Base-by-base conservation (phyloP, 1,284 basidiomycete genomes). In the Mycena citricolor region DNA sequence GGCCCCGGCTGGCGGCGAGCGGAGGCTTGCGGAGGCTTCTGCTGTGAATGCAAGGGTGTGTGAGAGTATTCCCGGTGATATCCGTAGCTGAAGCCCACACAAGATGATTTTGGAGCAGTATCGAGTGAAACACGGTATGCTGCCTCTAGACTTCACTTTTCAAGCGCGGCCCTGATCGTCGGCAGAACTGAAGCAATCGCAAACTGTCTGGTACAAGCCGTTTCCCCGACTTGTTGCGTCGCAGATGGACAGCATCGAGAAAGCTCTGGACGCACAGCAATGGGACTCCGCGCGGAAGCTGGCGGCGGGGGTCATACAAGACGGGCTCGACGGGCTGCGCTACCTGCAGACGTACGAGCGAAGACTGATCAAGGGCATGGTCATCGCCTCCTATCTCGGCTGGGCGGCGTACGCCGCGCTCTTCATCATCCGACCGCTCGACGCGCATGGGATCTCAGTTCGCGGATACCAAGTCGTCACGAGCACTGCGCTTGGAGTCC, bases 261-360 rank as follows among this genome's bases (percentile, higher is more conserved):
- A 57, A 20, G 63, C 73, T 29, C 71, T 90, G 23, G 45, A 55
- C 4, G 44, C 59, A 2, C 61, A 67, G 13, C 54, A 71, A 4
- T 86, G 77, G 69, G 54, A 61, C n/a, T 60, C 69, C 10, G 81
- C 80, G 0, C 75, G 85, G 12, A 52, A 58, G 14, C 59, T 65
- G 21, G 78, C 84, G 5, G 62, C 70, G 2, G 62, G 73, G 17
- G 68, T 92, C 11, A 84, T 90, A 41, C 57, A 71, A 23, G 57
- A 68, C 12, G 72, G 77, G 3, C 67, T 94, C 3, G 66, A 73
- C 35, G 91, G 90, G 0, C 67, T 92, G 16, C 77, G 79, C 32
- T 94, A 94, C 61, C 73, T 94, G 5, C 87, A 94, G 62, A 92
- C 88, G 62, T 90, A 93, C 59, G 90, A 94, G 58, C 83, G 88